Conservation (phyloP, 352 stramenopile genomes). For the Globisporangium uncinulatum region DNA sequence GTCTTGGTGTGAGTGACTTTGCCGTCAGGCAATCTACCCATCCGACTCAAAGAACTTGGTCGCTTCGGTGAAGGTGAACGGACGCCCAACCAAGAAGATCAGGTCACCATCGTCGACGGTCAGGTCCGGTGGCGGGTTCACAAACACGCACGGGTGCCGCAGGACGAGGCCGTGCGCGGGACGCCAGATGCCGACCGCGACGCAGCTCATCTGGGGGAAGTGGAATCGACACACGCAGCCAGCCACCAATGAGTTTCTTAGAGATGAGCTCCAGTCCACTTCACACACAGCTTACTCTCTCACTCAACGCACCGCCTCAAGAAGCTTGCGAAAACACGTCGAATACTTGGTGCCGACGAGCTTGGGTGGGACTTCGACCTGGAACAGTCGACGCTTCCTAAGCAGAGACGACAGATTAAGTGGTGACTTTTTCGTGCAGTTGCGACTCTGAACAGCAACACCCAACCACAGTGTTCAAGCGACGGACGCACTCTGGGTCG, state of each 20-base stretch:
- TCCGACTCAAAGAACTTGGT: conserved; percentile 23
- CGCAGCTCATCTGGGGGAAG: conserved; percentile 36
- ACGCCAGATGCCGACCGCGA: conserved; percentile 60
- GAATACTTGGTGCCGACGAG: conserved; percentile 46
- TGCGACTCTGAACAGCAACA: background rate
- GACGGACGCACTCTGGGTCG: conserved; percentile 41
- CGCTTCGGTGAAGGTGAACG: conserved; percentile 37
- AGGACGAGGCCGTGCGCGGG: conserved; percentile 41
- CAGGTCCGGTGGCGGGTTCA: conserved; percentile 47
- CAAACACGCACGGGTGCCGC: conserved; percentile 65
- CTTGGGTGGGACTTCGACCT: conserved; percentile 47
- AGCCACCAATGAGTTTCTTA: background rate
- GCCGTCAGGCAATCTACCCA: background rate
- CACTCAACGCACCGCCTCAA: conserved; percentile 39
- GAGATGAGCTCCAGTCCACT: background rate
- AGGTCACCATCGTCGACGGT: conserved; percentile 52
- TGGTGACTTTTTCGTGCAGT: background rate
- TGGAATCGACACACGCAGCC: background rate
- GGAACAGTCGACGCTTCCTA: conserved; percentile 61
- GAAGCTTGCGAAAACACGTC: conserved; percentile 63
- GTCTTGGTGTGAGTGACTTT: no score
- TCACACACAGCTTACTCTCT: background rate
- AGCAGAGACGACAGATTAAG: background rate
- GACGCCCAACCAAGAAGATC: conserved; percentile 68
- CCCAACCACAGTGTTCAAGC: background rate